Evolutionary conservation across 768 basidiomycete species (phyloP), one percentile per base, ranked within the genome.

Genomic region (Pseudohyphozyma bogoriensis): DNA sequence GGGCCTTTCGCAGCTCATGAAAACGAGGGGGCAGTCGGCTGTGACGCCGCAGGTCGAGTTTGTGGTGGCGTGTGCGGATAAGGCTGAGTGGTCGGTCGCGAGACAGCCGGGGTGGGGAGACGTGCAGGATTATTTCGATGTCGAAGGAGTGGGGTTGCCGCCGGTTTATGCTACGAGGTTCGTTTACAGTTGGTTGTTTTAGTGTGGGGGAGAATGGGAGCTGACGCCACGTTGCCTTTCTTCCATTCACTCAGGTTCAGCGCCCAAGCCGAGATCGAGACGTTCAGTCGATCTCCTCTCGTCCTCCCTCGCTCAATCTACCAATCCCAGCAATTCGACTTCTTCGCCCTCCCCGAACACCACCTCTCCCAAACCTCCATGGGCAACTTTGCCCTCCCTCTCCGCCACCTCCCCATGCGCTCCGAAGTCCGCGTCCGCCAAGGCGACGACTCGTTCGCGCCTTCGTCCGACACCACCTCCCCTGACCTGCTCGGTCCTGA

Each of bases 281-380:
- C 87, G 0, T 82, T 73, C 70, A 82, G 85, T 1, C 77, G 74
- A 6, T 81, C 83, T 1, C 76, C 78, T 0, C 76, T 73, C 2
- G 76, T 87, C 37, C 78, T 87, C 0, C 86, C 89, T 3, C 79
- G 83, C 0, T 78, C 86, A 1, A 78, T 95, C 33, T 93, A 93
- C 73, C 82, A 88, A 22, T 82, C 83, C 0, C 86, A 89, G 65
- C 88, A 92, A 62, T 88, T 93, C 71, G 78, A 83, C 15, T 93
- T 93, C 77, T 79, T 81, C 67, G 79, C 82, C 2, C 78, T 89
- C 1, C 82, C 82, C 16, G 82, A 85, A 63, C 84, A 89, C 66
- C 87, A 89, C 69, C 11, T 28, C 11, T 4, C 18, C 1, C n/a
- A n/a, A 7, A n/a, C 35, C 3, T 20, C 16, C 13, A 31, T 22